Evolutionary conservation across 2,329 filamentous ascomycete genomes (phyloP).

Genomic region (Nannizzia gypsea): DNA sequence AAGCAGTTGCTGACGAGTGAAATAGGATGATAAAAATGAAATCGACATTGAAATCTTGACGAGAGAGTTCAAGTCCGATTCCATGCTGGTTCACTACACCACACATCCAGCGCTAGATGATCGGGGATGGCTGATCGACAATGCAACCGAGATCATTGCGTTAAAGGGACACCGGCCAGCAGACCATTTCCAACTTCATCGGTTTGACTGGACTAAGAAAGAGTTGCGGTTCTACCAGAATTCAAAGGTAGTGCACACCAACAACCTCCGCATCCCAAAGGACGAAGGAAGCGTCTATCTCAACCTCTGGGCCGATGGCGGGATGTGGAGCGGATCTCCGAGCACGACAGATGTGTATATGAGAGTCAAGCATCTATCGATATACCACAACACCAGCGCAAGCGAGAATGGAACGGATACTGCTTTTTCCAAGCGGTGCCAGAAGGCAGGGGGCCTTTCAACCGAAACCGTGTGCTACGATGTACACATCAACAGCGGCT

Average conservation of each 20-base stretch:
- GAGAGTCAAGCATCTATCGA: constrained; percentile 16
- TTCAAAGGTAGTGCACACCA: constrained; percentile 15
- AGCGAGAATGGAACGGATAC: constrained; percentile 14
- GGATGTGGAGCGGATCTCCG: constrained; percentile 19
- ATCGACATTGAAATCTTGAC: constrained; percentile 22
- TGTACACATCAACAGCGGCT: constrained; percentile 11
- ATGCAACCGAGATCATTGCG: constrained; percentile 18
- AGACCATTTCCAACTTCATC: constrained; percentile 18
- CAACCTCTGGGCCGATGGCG: constrained; percentile 24
- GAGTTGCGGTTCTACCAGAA: constrained; percentile 21
- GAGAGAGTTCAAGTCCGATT: constrained; percentile 16
- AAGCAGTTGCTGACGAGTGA: background rate
- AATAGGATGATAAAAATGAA: constrained; percentile 20
- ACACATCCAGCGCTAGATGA: constrained; percentile 19
- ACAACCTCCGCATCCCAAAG: constrained; percentile 14
- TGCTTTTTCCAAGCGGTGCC: constrained; percentile 13
- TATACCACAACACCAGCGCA: constrained; percentile 20
- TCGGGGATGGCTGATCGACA: constrained; percentile 14
- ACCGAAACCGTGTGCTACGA: constrained; percentile 16
- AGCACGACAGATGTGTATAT: constrained; percentile 20
- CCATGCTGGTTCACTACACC: constrained; percentile 21
- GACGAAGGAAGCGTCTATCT: constrained; percentile 18
- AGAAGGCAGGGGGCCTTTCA: constrained; percentile 17
- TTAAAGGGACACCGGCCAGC: constrained; percentile 11
- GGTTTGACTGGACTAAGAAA: constrained; percentile 19